phyloP scores from a whole-genome alignment of 2,329 filamentous ascomycete species.

The Drechslerella dactyloides region DNA sequence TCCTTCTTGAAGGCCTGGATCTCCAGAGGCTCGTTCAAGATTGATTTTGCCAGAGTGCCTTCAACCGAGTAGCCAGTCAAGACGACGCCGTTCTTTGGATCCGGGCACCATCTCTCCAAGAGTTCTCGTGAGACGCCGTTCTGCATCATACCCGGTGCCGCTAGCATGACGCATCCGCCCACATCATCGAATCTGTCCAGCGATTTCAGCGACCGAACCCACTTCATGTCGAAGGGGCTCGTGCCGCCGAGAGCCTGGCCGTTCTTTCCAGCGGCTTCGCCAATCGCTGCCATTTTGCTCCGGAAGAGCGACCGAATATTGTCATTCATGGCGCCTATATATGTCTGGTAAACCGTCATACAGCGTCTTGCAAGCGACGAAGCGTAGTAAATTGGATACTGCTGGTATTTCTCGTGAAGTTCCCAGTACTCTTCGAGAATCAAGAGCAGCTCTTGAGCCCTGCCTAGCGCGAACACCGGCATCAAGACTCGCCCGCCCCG shows the following conservation, averaged over 20 bases:
- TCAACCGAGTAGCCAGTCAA: slow-evolving; percentile 99
- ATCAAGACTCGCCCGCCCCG: slow-evolving; percentile 90
- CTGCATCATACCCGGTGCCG: slow-evolving; percentile 89
- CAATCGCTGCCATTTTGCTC: slow-evolving; percentile 70
- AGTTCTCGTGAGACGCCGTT: slow-evolving; percentile 92
- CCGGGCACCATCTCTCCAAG: slow-evolving; percentile 93
- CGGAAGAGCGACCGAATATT: slow-evolving; percentile 75
- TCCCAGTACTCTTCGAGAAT: slow-evolving; percentile 98
- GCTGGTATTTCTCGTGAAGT: slow-evolving; percentile 84
- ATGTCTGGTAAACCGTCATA: slow-evolving; percentile 98
- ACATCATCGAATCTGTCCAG: slow-evolving; percentile 96
- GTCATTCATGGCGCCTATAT: slow-evolving; percentile 98
- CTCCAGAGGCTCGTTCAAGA: slow-evolving; percentile 91
- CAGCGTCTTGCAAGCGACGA: slow-evolving; percentile 93
- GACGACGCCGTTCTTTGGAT: slow-evolving; percentile 95
- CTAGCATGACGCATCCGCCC: slow-evolving; percentile 94
- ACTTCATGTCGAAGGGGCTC: slow-evolving; percentile 91
- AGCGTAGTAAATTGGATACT: slow-evolving; percentile 95
- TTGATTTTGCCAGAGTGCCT: slow-evolving; percentile 95
- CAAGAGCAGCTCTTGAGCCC: slow-evolving; percentile 89
- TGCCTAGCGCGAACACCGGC: slow-evolving; percentile 91
- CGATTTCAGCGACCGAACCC: slow-evolving; percentile 87
- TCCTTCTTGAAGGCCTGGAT: slow-evolving; percentile 93
- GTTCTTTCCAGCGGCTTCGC: slow-evolving; percentile 74
- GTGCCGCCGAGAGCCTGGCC: slow-evolving; percentile 59